Conservation (phyloP, 495 filamentous ascomycete species). For the Tetracladium setigerum region DNA sequence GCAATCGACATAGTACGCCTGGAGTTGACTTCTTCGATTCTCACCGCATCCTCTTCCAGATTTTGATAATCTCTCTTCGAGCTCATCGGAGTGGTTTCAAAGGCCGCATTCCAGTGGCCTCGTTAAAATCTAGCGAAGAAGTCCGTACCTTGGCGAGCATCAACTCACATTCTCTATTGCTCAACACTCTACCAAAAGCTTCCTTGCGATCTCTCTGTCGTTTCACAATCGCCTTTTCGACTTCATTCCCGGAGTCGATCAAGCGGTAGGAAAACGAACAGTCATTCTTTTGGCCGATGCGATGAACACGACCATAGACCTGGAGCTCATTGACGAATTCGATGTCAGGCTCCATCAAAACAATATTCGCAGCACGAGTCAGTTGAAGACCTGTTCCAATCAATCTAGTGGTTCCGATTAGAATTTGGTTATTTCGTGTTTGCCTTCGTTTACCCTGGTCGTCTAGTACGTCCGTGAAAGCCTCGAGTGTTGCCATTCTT, state of each 20-base stretch:
- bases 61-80: too few species aligned
- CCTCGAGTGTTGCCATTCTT: constrained; percentile 2
- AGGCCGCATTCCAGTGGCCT: too few species aligned
- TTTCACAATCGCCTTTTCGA: constrained; percentile 1
- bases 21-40: too few species aligned
- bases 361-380: constrained; percentile 7
- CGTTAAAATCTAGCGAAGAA: too few species aligned
- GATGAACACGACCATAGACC: constrained; percentile 8
- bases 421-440: constrained; percentile 1
- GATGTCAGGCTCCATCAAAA: constrained; percentile 11
- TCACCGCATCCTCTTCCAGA: too few species aligned
- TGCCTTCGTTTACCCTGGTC: not conserved
- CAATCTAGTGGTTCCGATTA: constrained; percentile 3
- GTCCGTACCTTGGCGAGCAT: too few species aligned
- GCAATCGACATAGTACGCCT: too few species aligned
- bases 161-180: too few species aligned
- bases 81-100: too few species aligned
- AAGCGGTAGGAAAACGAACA: constrained; percentile 1
- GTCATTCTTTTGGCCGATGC: constrained; percentile 8
- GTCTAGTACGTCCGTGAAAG: constrained; percentile 4
- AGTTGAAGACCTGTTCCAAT: constrained; percentile 9
- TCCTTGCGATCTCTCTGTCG: constrained; percentile 1
- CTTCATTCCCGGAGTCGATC: not conserved
- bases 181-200: too few species aligned
- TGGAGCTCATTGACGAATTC: constrained; percentile 6